Base-by-base conservation (phyloP, 176 grass and related monocot species). In the Eleusine indica region DNA sequence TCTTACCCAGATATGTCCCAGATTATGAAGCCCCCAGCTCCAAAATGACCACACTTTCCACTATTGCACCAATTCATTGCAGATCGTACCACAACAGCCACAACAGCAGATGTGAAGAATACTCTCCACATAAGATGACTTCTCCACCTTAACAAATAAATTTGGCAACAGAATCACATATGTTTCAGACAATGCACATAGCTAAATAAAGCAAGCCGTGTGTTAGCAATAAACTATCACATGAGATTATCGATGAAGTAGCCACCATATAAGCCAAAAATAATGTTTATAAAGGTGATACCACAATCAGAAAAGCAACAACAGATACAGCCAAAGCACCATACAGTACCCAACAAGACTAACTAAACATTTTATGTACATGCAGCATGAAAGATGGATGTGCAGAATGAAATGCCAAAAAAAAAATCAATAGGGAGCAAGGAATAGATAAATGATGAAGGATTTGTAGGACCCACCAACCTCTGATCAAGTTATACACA, bases 101-200 rank as follows among this genome's bases (percentile, higher is more conserved):
- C 96, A 42, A 98, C 89, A 74, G 96, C 96, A 89, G 96, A 98
- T 71, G 96, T 98, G 89, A 98, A 98, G 85, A 98, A 98, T 78
- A 98, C 96, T 90, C 96, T 95, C 96, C 96, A 98, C 96, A 98
- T 98, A 80, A 98, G 90, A 82, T 98, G 96, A 51, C 96, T 98
- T 91, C 96, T 91, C 96, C 96, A 98, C 96, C 93, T 98, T 79
- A 54, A 91, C 15, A 37, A 80, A 82, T 28, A 94, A 15, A 86
- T 71, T 21, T 25, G 25, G 38, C 17, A 67, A 78, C 58, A 89
- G 9, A 81, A 76, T 77, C 22, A 42, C 9, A 79, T 74, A 66
- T 86, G 78, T 79, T 57, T 37, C 78, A 82, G 35, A 21, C 38
- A 90, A 72, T n/a, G 29, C 70, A 66, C 35, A 39, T 37, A 46